These are phyloP conservation scores for Penicillium thymicola DNA, from an alignment of 2,329 filamentous ascomycete species.

Conservation along the genomic window DNA sequence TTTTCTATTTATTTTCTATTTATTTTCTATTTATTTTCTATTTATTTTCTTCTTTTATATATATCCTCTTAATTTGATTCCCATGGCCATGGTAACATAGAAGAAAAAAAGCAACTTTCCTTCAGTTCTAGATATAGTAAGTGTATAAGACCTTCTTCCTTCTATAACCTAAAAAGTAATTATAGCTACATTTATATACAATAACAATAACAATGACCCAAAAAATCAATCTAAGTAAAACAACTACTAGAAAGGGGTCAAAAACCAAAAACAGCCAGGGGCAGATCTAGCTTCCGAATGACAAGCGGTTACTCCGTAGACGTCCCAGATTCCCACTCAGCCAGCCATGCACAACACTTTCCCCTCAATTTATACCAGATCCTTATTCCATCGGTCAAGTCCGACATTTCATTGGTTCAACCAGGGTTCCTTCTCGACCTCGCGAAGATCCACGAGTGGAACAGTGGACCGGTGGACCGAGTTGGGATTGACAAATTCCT, in stretches of 20 bases:
- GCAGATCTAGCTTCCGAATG: slow-evolving; percentile 18
- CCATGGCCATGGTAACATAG: not conserved
- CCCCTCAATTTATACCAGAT: slow-evolving; percentile 14
- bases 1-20: not conserved
- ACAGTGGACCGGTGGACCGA: slow-evolving; percentile 1
- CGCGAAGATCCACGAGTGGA: not conserved
- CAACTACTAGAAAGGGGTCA: slow-evolving; percentile 3
- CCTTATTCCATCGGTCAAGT: slow-evolving; percentile 11
- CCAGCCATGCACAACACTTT: slow-evolving; percentile 27
- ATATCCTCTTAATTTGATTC: not conserved
- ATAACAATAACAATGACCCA: not conserved
- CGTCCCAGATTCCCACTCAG: slow-evolving; percentile 20
- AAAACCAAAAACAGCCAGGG: slow-evolving; percentile 12
- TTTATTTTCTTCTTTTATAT: not conserved
- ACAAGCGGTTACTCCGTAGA: slow-evolving; percentile 20
- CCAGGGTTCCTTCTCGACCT: slow-evolving; percentile 3
- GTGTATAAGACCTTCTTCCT: not conserved
- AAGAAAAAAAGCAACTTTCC: not conserved
- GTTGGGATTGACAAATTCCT: slow-evolving; percentile 19
- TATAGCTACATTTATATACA: not conserved
- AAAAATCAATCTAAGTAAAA: not conserved
- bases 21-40: not conserved
- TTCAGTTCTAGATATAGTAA: not conserved
- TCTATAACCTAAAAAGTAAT: not conserved
- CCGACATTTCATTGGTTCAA: slow-evolving; percentile 14